Percentiles rank a stretch among this genome's conserved stretches.
Evolutionary conservation across 2,329 filamentous ascomycete species (phyloP).

Genomic region (Botrytis squamosa): DNA sequence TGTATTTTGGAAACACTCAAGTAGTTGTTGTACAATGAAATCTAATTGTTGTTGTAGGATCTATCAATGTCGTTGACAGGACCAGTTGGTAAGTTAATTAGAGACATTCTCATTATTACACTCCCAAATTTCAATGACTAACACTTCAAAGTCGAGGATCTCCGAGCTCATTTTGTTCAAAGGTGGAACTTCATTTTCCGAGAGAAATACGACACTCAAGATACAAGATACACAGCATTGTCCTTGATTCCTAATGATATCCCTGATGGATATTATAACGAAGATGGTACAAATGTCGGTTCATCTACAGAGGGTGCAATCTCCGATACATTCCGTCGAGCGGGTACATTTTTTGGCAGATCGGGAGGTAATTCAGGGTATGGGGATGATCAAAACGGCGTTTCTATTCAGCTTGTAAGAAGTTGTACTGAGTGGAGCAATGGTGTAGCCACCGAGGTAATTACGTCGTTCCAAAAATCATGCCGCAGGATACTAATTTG

Average conservation of each 20-base stretch:
- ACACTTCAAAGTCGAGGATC: conserved; percentile 56
- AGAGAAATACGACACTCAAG: conserved; percentile 67
- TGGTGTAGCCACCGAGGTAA: conserved; percentile 54
- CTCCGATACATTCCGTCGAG: conserved; percentile 16
- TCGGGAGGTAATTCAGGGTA: conserved; percentile 22
- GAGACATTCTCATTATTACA: neutral
- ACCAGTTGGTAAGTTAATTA: conserved; percentile 35
- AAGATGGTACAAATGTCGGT: conserved; percentile 29
- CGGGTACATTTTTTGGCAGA: conserved; percentile 11
- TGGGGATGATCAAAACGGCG: conserved; percentile 50
- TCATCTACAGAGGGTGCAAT: conserved; percentile 11
- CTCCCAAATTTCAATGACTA: conserved; percentile 45
- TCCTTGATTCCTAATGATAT: conserved; percentile 26
- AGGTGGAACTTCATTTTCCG: conserved; percentile 90
- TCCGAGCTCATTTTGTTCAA: conserved; percentile 76
- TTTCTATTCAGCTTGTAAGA: conserved; percentile 43
- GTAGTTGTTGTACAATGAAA: neutral
- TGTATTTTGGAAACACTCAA: neutral
- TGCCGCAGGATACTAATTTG: conserved; percentile 12
- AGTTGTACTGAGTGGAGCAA: conserved; percentile 58
- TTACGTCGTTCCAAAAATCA: conserved; percentile 21
- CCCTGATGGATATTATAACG: conserved; percentile 33
- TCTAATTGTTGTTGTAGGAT: conserved; percentile 47
- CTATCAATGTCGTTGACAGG: conserved; percentile 75
- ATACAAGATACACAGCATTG: conserved; percentile 44